Percentiles rank a stretch among this genome's conserved stretches.
These are phyloP conservation scores for Sutorius australiensis DNA, from an alignment of 768 basidiomycete genomes.

Conservation along the genomic window DNA sequence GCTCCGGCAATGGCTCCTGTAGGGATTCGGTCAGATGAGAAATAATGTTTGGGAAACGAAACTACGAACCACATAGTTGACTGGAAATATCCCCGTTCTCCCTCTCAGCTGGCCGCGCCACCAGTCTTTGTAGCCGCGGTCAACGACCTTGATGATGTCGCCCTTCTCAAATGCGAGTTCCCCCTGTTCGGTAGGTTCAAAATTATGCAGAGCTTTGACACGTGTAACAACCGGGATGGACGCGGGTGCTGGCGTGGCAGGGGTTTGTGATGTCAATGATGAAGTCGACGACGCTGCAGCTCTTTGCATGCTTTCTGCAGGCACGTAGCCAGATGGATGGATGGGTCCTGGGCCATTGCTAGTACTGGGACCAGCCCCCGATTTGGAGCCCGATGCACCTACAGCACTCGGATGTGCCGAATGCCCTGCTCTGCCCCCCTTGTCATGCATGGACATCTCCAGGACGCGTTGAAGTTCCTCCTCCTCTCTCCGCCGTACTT, in stretches of 20 bases:
- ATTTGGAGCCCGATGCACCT: slow-evolving; percentile 29
- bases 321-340: slow-evolving; percentile 54
- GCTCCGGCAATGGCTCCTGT: slow-evolving; percentile 84
- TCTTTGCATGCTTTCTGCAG: slow-evolving; percentile 48
- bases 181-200: slow-evolving; percentile 81
- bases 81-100: slow-evolving; percentile 91
- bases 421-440: slow-evolving; percentile 69
- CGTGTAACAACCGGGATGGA: slow-evolving; percentile 58
- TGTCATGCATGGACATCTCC: slow-evolving; percentile 90
- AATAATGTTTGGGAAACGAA: background rate
- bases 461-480: slow-evolving; percentile 92
- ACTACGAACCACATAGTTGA: slow-evolving; percentile 84
- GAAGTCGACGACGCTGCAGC: slow-evolving; percentile 27
- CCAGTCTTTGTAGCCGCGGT: slow-evolving; percentile 94
- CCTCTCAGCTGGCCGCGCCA: slow-evolving; percentile 92
- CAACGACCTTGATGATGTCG: slow-evolving; percentile 92
- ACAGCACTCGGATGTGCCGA: slow-evolving; percentile 37
- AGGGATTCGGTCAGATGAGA: background rate
- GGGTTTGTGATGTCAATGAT: slow-evolving; percentile 22
- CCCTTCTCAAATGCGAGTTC: slow-evolving; percentile 91
- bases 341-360: slow-evolving; percentile 29
- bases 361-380: slow-evolving; percentile 23
- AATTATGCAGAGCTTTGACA: slow-evolving; percentile 85
- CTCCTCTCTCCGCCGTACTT: slow-evolving; percentile 79
- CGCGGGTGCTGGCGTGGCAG: slow-evolving; percentile 14